Percentiles rank a stretch among this genome's conserved stretches.
These are phyloP conservation scores for Pyrus hybrid DNA, from an alignment of 331 rosid species.

Conservation along the genomic window DNA sequence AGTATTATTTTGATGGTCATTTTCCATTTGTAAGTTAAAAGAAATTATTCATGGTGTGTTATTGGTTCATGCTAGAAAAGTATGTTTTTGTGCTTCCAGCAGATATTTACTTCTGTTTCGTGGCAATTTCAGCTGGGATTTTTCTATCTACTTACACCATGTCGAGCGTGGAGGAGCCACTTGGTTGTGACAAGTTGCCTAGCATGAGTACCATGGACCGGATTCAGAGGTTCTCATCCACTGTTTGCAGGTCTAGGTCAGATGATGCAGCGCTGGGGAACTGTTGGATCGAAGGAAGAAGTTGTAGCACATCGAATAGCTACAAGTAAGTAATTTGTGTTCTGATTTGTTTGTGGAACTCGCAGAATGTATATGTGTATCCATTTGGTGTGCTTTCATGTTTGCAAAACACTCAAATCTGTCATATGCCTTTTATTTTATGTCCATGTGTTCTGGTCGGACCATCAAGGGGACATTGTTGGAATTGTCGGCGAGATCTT, in stretches of 20 bases:
- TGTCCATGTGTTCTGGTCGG: neutral
- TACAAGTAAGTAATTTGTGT: slow-evolving; percentile 41
- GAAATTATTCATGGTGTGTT: neutral
- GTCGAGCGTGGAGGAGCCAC: slow-evolving; percentile 97
- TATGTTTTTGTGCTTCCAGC: neutral
- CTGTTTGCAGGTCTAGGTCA: slow-evolving; percentile 68
- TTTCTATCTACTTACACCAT: slow-evolving; percentile 33
- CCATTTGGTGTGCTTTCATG: neutral
- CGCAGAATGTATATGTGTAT: neutral
- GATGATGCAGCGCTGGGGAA: slow-evolving; percentile 68
- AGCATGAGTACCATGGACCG: slow-evolving; percentile 75
- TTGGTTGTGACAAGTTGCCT: slow-evolving; percentile 84
- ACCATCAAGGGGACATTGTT: neutral
- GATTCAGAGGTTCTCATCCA: slow-evolving; percentile 69
- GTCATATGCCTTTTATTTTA: neutral
- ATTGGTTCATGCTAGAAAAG: neutral
- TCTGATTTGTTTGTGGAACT: neutral
- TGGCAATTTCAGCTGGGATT: slow-evolving; percentile 19
- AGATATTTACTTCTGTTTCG: slow-evolving; percentile 11
- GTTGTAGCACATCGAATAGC: slow-evolving; percentile 74
- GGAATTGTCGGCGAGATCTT: neutral
- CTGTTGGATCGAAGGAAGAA: slow-evolving; percentile 73
- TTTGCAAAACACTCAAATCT: neutral
- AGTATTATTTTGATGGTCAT: neutral
- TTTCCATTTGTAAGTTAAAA: neutral